phyloP scores from a whole-genome alignment of 2,329 filamentous ascomycete genomes.

The Teratosphaeria nubilosa region DNA sequence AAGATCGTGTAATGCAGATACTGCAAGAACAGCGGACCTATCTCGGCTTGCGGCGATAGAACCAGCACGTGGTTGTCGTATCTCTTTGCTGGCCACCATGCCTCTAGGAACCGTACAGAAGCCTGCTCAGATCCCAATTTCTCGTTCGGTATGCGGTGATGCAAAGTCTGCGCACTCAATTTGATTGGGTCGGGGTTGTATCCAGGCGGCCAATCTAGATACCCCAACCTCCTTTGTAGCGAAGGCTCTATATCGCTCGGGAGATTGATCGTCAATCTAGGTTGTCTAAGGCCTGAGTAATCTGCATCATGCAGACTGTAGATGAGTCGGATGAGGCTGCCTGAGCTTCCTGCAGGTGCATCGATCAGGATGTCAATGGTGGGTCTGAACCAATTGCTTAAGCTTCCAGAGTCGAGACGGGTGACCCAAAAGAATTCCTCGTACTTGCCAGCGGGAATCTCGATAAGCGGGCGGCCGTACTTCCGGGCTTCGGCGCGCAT shows the following conservation, averaged over 20 bases:
- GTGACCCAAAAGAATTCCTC: slow-evolving; percentile 67
- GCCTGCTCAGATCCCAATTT: slow-evolving; percentile 57
- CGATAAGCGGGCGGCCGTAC: slow-evolving; percentile 56
- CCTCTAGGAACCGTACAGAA: slow-evolving; percentile 68
- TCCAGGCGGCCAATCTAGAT: slow-evolving; percentile 59
- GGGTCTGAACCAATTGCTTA: slow-evolving; percentile 68
- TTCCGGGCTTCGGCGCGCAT: slow-evolving; percentile 46
- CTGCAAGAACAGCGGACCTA: slow-evolving; percentile 74
- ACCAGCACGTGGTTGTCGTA: slow-evolving; percentile 66
- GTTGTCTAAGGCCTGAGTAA: slow-evolving; percentile 57
- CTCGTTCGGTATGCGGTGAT: slow-evolving; percentile 58
- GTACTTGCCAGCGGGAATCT: slow-evolving; percentile 55
- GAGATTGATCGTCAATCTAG: slow-evolving; percentile 76
- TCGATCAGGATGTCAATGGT: slow-evolving; percentile 77
- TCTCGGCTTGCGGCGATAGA: slow-evolving; percentile 68
- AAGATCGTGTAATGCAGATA: slow-evolving; percentile 72
- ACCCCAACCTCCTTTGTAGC: slow-evolving; percentile 51
- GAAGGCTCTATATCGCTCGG: slow-evolving; percentile 58
- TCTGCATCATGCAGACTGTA: slow-evolving; percentile 66
- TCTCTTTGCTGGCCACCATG: slow-evolving; percentile 67
- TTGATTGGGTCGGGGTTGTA: slow-evolving; percentile 34
- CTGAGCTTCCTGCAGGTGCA: slow-evolving; percentile 58
- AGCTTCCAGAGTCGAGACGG: slow-evolving; percentile 60
- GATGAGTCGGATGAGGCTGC: slow-evolving; percentile 65
- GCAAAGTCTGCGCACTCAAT: slow-evolving; percentile 50